Conservation (phyloP, 108 stramenopile species). For the Cylindrotheca fusiformis region DNA sequence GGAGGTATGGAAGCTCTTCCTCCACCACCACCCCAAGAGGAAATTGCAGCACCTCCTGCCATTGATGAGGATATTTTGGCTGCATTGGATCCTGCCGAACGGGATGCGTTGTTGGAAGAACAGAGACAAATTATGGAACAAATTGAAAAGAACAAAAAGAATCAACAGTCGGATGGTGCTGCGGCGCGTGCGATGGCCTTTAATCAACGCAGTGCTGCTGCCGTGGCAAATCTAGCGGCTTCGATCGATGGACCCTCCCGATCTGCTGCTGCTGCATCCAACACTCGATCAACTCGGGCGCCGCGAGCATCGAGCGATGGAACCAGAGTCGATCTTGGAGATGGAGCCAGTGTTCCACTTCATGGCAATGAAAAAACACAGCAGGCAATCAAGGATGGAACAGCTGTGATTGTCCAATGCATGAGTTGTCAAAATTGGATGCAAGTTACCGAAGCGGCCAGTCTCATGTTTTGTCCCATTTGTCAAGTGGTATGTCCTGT, state of each 20-base stretch:
- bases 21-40: constrained; percentile 1
- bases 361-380: constrained; percentile 68
- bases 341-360: constrained; percentile 52
- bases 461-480: constrained; percentile 79
- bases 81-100: constrained; percentile 56
- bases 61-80: constrained; percentile 42
- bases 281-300: constrained; percentile 2
- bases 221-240: constrained; percentile 33
- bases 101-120: constrained; percentile 66
- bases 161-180: constrained; percentile 4
- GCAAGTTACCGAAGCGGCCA: constrained; percentile 73
- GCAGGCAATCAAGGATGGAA: constrained; percentile 69
- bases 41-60: constrained; percentile 3
- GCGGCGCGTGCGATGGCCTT: constrained; percentile 39
- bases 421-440: constrained; percentile 80
- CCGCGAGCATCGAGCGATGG: neutral
- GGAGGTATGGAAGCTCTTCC: constrained; percentile 16
- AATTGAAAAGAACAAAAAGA: constrained; percentile 56
- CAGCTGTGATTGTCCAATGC: constrained; percentile 68
- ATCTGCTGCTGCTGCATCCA: constrained; percentile 2
- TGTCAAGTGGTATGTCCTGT: constrained; percentile 71
- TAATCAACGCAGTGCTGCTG: constrained; percentile 38
- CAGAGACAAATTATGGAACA: constrained; percentile 68
- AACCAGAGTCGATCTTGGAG: constrained; percentile 52
- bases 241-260: constrained; percentile 17